Conservation (phyloP, 2,329 filamentous ascomycete genomes). For the Botrytis elliptica region DNA sequence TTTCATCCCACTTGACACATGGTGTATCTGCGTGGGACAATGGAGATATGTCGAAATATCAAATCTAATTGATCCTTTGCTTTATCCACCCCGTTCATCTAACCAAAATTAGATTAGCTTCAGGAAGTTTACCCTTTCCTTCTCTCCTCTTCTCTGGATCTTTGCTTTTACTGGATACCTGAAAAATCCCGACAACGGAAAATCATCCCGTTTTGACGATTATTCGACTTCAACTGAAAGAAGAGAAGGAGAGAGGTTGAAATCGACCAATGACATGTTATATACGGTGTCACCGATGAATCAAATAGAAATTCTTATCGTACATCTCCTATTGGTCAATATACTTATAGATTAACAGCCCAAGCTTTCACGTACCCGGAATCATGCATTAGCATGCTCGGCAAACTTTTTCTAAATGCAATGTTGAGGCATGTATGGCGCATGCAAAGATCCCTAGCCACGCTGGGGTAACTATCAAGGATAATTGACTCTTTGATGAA, state of each 20-base stretch:
- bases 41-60: conserved; percentile 3
- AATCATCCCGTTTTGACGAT: neutral
- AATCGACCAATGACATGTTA: neutral
- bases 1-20: neutral
- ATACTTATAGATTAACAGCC: neutral
- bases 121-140: neutral
- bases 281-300: conserved; percentile 20
- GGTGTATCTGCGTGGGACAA: conserved; percentile 2
- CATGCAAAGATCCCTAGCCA: conserved; percentile 1
- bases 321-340: conserved; percentile 9
- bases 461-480: conserved; percentile 2
- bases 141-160: neutral
- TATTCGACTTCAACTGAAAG: neutral
- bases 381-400: conserved; percentile 6
- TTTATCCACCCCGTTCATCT: neutral
- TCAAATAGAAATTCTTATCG: conserved; percentile 25
- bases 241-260: neutral
- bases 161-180: neutral
- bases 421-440: conserved; percentile 10
- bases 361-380: conserved; percentile 9
- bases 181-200: neutral
- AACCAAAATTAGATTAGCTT: neutral
- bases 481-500: neutral
- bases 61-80: neutral
- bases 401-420: conserved; percentile 1